A percentile compares a stretch with the other conserved stretches of the same genome.
Evolutionary conservation across 352 stramenopile genomes (phyloP).

Genomic region (Pythium graminicola): DNA sequence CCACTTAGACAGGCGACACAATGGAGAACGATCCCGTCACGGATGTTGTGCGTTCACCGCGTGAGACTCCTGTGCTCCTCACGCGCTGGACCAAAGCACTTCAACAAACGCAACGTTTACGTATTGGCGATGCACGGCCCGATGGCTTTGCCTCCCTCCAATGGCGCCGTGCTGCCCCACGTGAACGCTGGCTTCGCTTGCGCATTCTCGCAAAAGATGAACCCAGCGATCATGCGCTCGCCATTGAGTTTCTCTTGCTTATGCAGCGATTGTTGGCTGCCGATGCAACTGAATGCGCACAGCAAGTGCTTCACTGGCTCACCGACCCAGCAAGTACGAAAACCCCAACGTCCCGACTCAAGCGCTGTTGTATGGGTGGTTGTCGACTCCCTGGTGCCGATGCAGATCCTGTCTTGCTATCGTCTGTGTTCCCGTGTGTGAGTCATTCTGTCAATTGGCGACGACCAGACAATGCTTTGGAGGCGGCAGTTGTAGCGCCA

Average conservation of each 20-base stretch:
- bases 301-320: conserved; percentile 10
- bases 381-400: conserved; percentile 7
- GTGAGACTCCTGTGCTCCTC: conserved; percentile 6
- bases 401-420: conserved; percentile 1
- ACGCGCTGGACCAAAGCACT: conserved; percentile 11
- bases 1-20: background rate
- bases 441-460: conserved; percentile 7
- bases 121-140: conserved; percentile 4
- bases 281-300: background rate
- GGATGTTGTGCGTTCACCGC: conserved; percentile 1
- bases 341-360: background rate
- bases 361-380: conserved; percentile 8
- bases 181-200: conserved; percentile 13
- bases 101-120: conserved; percentile 1
- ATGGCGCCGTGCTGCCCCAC: conserved; percentile 2
- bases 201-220: background rate
- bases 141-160: conserved; percentile 16
- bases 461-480: background rate
- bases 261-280: background rate
- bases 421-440: background rate
- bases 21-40: background rate
- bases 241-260: conserved; percentile 15
- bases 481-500: background rate
- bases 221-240: background rate
- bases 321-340: background rate